These are phyloP conservation scores for Porcisia hertigi DNA, from an alignment of 208 protist genomes.

Conservation along the genomic window DNA sequence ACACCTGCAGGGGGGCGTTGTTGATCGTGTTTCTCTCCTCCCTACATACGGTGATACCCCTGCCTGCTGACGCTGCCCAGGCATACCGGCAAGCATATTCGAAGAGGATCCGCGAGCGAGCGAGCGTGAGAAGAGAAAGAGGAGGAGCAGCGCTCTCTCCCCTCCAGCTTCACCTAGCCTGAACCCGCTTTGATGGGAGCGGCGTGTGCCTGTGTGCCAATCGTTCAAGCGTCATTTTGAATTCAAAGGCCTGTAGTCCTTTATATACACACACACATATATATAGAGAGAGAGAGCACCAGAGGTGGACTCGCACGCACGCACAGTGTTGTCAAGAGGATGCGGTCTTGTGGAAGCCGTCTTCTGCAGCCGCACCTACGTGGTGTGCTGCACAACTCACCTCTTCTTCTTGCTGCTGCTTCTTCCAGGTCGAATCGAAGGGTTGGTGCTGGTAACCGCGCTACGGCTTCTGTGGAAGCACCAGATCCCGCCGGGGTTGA, in stretches of 20 bases:
- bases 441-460: background rate
- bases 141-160: too few relatives aligned
- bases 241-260: background rate
- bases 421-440: background rate
- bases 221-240: background rate
- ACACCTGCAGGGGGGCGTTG: background rate
- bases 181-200: too few relatives aligned
- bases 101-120: too few relatives aligned
- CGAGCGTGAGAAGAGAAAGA: too few relatives aligned
- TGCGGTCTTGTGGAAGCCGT: slow-evolving; percentile 2
- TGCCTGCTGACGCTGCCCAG: too few relatives aligned
- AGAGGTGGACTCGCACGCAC: background rate
- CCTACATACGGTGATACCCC: too few relatives aligned
- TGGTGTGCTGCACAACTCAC: slow-evolving; percentile 7
- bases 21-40: background rate
- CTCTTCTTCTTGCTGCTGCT: slow-evolving; percentile 18
- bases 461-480: background rate
- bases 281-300: background rate
- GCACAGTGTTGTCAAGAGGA: background rate
- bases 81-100: too few relatives aligned
- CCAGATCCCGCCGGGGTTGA: background rate
- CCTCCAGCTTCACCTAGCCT: too few relatives aligned
- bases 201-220: too few relatives aligned
- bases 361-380: slow-evolving; percentile 22
- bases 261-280: background rate